Percentiles rank a stretch among this genome's conserved stretches.
Evolutionary conservation across 805 yeast genomes (phyloP).

Genomic region (Torulaspora quercuum): DNA sequence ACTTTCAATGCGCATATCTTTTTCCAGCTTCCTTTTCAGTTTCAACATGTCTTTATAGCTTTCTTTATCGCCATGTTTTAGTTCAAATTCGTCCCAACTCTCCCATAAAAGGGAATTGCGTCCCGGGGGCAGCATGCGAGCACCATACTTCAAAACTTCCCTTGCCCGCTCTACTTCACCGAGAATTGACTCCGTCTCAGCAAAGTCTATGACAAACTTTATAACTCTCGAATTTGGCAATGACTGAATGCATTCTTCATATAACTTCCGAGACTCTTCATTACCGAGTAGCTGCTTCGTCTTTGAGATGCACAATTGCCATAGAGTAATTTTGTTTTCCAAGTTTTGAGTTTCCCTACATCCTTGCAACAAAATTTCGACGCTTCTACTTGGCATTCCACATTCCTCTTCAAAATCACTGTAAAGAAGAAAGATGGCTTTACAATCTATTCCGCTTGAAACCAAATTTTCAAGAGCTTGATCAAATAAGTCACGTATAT

Average conservation of each 20-base stretch:
- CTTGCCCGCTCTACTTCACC: constrained; percentile 61
- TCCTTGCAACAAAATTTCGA: constrained; percentile 48
- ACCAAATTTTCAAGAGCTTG: constrained; percentile 57
- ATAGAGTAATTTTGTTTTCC: constrained; percentile 36
- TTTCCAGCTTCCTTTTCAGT: constrained; percentile 45
- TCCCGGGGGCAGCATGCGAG: constrained; percentile 40
- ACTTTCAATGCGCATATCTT: constrained; percentile 31
- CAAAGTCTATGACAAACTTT: constrained; percentile 50
- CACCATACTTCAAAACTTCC: constrained; percentile 54
- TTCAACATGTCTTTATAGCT: constrained; percentile 72
- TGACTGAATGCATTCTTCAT: constrained; percentile 48
- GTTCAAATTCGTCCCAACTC: constrained; percentile 72
- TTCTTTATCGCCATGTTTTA: constrained; percentile 63
- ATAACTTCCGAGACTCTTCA: constrained; percentile 46
- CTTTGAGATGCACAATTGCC: constrained; percentile 43
- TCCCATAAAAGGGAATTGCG: constrained; percentile 49
- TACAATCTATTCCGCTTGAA: constrained; percentile 36
- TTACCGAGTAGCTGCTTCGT: constrained; percentile 41
- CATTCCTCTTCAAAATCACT: constrained; percentile 56
- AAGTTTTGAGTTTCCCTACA: constrained; percentile 20
- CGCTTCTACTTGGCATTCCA: constrained; percentile 51
- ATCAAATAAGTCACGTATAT: constrained; percentile 72
- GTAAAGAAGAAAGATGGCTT: constrained; percentile 51
- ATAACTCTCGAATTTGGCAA: constrained; percentile 45
- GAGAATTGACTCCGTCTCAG: constrained; percentile 50